Evolutionary conservation across 305 asterid genomes (phyloP).

Genomic region (Fraxinus velutina): DNA sequence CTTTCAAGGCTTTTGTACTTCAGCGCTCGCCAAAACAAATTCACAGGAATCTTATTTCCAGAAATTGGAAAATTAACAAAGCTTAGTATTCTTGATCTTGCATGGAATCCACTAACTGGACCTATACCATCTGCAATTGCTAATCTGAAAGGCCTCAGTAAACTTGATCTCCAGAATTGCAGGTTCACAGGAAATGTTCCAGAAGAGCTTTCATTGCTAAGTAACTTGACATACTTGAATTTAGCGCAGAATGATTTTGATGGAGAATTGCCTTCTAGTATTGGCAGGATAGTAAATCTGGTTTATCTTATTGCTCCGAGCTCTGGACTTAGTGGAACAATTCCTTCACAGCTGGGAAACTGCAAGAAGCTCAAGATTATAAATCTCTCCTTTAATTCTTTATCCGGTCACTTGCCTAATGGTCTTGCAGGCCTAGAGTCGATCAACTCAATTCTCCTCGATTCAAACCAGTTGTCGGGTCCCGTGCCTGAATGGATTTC

Average conservation of each 20-base stretch:
- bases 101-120: constrained; percentile 49
- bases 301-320: constrained; percentile 49
- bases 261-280: constrained; percentile 55
- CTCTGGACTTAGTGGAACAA: constrained; percentile 55
- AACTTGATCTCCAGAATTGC: constrained; percentile 51
- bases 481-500: constrained; percentile 67
- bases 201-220: constrained; percentile 39
- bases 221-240: constrained; percentile 49
- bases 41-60: constrained; percentile 39
- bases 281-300: constrained; percentile 49
- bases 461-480: constrained; percentile 58
- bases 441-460: constrained; percentile 43
- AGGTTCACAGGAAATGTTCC: constrained; percentile 51
- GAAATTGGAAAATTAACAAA: constrained; percentile 45
- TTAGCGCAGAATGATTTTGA: constrained; percentile 51
- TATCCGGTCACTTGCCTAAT: constrained; percentile 51
- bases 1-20: constrained; percentile 45
- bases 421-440: constrained; percentile 49
- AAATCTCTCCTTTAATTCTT: constrained; percentile 55
- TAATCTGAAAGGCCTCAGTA: constrained; percentile 37
- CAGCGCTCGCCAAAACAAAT: constrained; percentile 44
- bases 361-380: constrained; percentile 49
- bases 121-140: constrained; percentile 46
- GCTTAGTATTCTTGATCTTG: constrained; percentile 54
- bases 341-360: constrained; percentile 59